phyloP scores from a whole-genome alignment of 495 filamentous ascomycete species.

The Penicillium ochrochloron region DNA sequence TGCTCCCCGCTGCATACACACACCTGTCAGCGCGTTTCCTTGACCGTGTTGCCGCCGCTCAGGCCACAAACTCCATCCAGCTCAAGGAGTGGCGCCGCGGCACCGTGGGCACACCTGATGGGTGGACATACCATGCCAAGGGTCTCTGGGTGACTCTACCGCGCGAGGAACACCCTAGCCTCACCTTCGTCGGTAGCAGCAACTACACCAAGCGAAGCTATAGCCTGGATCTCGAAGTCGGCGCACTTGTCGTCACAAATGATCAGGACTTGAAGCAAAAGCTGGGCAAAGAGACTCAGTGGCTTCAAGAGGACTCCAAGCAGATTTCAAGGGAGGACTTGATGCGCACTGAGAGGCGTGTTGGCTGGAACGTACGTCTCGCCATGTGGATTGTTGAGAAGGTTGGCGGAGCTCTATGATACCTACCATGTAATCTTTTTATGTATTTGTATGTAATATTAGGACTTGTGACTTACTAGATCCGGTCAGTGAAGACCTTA shows the following conservation, averaged over 20 bases:
- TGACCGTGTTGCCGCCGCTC: slow-evolving; percentile 62
- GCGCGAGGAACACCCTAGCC: slow-evolving; percentile 60
- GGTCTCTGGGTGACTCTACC: slow-evolving; percentile 89
- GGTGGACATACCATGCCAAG: slow-evolving; percentile 99
- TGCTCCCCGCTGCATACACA: slow-evolving; percentile 91
- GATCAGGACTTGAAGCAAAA: slow-evolving; percentile 73
- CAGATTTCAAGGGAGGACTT: slow-evolving; percentile 75
- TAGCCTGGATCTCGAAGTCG: slow-evolving; percentile 85
- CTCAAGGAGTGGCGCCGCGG: slow-evolving; percentile 90
- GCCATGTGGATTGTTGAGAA: slow-evolving; percentile 88
- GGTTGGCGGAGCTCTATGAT: slow-evolving; percentile 70
- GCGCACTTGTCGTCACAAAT: slow-evolving; percentile 80
- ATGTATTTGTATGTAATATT: slow-evolving; percentile 12
- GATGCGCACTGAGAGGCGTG: slow-evolving; percentile 75
- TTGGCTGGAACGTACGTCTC: slow-evolving; percentile 81
- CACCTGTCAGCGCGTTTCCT: slow-evolving; percentile 84
- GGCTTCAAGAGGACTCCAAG: slow-evolving; percentile 73
- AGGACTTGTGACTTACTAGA: too few species aligned
- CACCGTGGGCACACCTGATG: slow-evolving; percentile 74
- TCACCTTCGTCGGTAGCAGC: slow-evolving; percentile 85
- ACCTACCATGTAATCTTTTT: not conserved
- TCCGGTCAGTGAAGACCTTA: too few species aligned
- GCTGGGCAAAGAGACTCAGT: slow-evolving; percentile 76
- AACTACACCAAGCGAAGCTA: slow-evolving; percentile 98
- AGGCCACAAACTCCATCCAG: slow-evolving; percentile 65